A percentile compares a stretch with the other conserved stretches of the same genome.
phyloP scores from a whole-genome alignment of 1,139 yeast genomes.

The Candida glucosophila region DNA sequence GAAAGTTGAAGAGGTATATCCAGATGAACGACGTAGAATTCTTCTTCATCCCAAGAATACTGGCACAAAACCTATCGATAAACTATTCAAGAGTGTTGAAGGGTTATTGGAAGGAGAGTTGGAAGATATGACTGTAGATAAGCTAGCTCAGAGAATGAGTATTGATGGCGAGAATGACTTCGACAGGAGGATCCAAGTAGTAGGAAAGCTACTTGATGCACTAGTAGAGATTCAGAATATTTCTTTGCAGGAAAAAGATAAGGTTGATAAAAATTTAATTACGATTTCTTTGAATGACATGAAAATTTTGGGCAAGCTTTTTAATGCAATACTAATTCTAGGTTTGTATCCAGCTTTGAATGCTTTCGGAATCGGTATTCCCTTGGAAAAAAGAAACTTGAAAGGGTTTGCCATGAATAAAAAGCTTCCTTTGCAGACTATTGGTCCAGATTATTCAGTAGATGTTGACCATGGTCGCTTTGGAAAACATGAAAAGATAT shows the following conservation, averaged over 20 bases:
- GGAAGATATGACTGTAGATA: slow-evolving; percentile 15
- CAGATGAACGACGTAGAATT: slow-evolving; percentile 18
- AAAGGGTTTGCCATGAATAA: slow-evolving; percentile 29
- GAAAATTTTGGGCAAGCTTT: slow-evolving; percentile 56
- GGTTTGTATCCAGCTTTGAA: slow-evolving; percentile 65
- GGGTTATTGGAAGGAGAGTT: slow-evolving; percentile 15
- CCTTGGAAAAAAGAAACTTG: slow-evolving; percentile 51
- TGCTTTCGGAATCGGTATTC: slow-evolving; percentile 49
- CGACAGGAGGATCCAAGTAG: slow-evolving; percentile 13
- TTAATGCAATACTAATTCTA: slow-evolving; percentile 56
- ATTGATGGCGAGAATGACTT: slow-evolving; percentile 3
- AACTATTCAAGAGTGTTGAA: slow-evolving; percentile 24
- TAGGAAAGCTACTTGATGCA: slow-evolving; percentile 20
- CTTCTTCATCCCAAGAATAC: slow-evolving; percentile 24
- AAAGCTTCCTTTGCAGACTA: slow-evolving; percentile 10
- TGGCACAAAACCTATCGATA: slow-evolving; percentile 28
- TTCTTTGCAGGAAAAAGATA: slow-evolving; percentile 15
- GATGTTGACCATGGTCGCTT: slow-evolving; percentile 2
- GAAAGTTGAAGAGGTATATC: slow-evolving; percentile 27
- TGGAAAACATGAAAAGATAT: slow-evolving; percentile 14
- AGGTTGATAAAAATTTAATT: slow-evolving; percentile 36
- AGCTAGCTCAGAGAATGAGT: slow-evolving; percentile 7
- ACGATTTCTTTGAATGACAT: slow-evolving; percentile 79
- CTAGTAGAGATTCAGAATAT: slow-evolving; percentile 28
- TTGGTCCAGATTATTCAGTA: slow-evolving; percentile 1